Base-by-base conservation (phyloP, 208 protist species). In the Leishmania arabica region DNA sequence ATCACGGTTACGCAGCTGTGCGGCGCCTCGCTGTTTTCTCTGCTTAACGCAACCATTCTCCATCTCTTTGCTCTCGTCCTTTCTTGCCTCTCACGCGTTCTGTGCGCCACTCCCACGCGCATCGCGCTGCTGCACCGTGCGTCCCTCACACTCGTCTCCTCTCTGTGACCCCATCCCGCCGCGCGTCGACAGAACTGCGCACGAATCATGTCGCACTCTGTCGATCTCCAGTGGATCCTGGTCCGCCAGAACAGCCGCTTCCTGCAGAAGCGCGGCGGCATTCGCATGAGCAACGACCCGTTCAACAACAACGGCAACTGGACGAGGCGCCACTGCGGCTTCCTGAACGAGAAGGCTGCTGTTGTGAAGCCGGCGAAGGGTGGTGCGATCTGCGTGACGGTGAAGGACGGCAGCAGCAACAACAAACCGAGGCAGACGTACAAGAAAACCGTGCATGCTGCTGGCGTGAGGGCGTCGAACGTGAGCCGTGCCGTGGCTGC, bases 281-380 rank as follows among this genome's bases (percentile, higher is more conserved):
- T 94, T 72, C 71, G 87, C 93, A 83, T 62, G 92, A 90, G 78
- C 91, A 94, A 80, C 87, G 92, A 96, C 85, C 91, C 92, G 54
- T 95, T 96, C 87, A 96, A 96, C 91, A 96, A 91, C 91, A 95
- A 93, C 86, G 92, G 89, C 89, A 96, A 90, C 88, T 94, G 91
- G 91, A 96, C 92, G 80, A 96, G 95, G 91, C 91, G 92, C 81
- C 90, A 96, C 65, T 88, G 88, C 21, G 92, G 92, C n/a, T 92
- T 96, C 78, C 66, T 95, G 81, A 94, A 95, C 89, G 83, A 81
- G 47, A 94, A 90, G 83, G 89, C 92, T 24, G 91, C 90, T 9
- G 91, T 95, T 68, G 89, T 96, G 90, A 95, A 95, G 90, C 77
- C 90, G 58, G 86, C 81, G 77, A 93, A 93, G 91, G 84, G 82